Evolutionary conservation across 106 monocot species (phyloP).

Genomic region (Dioscorea alata): DNA sequence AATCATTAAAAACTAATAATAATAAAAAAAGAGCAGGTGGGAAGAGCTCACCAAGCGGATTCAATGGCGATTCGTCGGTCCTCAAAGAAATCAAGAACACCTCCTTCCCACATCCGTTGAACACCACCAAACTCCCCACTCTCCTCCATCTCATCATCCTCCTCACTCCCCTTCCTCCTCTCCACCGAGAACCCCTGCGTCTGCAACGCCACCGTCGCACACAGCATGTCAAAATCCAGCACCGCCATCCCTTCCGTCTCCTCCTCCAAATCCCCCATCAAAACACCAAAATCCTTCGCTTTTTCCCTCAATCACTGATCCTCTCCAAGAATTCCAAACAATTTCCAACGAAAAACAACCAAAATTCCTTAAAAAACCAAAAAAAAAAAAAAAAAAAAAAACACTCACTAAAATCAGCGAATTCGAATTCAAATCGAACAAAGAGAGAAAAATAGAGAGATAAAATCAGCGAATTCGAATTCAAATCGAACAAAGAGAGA

Average conservation of each 20-base stretch:
- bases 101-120: conserved; percentile 97
- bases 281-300: background rate
- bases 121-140: conserved; percentile 32
- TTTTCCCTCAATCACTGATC: no score
- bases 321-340: no score
- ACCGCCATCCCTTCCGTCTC: conserved; percentile 25
- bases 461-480: no score
- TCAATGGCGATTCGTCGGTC: conserved; percentile 71
- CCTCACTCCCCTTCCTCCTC: conserved; percentile 9
- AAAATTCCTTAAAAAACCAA: no score
- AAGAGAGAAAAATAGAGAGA: no score
- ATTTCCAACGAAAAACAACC: no score
- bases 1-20: conserved; percentile 2
- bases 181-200: conserved; percentile 46
- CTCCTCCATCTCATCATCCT: conserved; percentile 9
- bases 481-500: no score
- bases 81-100: conserved; percentile 60
- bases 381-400: no score
- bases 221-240: conserved; percentile 89
- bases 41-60: conserved; percentile 50
- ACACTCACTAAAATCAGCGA: no score
- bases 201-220: conserved; percentile 76
- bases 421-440: no score
- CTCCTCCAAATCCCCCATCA: conserved; percentile 9
- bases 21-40: background rate